Base-by-base conservation (phyloP, 352 stramenopile species). In the Pythium aristosporum region DNA sequence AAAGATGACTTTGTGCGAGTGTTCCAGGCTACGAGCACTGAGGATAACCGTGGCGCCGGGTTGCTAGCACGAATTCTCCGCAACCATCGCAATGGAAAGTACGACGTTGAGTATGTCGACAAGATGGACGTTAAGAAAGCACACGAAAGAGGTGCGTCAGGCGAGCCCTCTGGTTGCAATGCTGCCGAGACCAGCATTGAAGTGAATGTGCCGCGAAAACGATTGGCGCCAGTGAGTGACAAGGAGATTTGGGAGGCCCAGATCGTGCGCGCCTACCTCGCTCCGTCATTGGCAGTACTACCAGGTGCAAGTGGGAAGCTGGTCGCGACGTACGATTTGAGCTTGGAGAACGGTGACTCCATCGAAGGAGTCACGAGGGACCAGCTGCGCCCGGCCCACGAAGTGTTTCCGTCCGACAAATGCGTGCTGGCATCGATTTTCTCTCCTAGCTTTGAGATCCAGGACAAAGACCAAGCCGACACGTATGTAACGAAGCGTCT, bases 51-150 rank as follows among this genome's bases (percentile, higher is more conserved):
- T 9, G 21, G 41, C 16, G 34, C 13, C 30, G 43, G 44, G 34
- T 48, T 49, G 12, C 76, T 69, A 3, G 80, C 68, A 36, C 73
- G 72, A 41, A 64, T 89, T 43, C 28, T 63, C 0, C 67, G 72
- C 39, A 78, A 73, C 30, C 56, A 78, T 32, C 71, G 77, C 21
- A 84, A 85, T 62, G 77, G 72, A 4, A 69, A 64, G 30, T 90
- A 90, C 49, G 69, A 81, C 18, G 58, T 90, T n/a, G 57, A 65
- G 60, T 87, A 75, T 46, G 12, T 86, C 2, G 81, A 88, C 61
- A 63, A 57, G 4, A 59, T 63, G 2, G 28, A 57, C 12, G 48
- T 55, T 2, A 28, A 11, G 66, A 70, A 20, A 28, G 15, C 18
- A 63, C 48, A 4, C 12, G 18, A 43, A 7, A 4, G 36, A 57